A percentile compares a stretch with the other conserved stretches of the same genome.
Evolutionary conservation across 78 protist genomes (phyloP).

Genomic region (Dictyostelium purpureum): DNA sequence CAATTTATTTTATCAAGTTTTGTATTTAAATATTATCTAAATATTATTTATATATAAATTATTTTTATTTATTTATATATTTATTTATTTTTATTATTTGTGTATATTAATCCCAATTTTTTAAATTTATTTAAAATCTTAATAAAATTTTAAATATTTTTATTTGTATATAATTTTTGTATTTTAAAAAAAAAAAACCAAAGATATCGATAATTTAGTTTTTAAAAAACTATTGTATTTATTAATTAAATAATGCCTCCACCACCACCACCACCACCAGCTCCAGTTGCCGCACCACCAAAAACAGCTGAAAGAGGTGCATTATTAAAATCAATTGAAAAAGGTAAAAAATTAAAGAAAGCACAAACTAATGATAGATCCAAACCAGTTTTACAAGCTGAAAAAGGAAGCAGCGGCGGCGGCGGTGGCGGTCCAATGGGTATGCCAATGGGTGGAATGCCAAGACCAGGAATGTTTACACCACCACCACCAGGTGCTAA

Average conservation of each 20-base stretch:
- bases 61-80: too few relatives aligned
- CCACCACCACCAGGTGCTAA: neutral
- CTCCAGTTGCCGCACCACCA: constrained; percentile 62
- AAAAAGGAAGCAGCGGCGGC: constrained; percentile 14
- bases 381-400: constrained; percentile 40
- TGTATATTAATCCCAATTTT: too few relatives aligned
- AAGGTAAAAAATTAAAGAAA: constrained; percentile 70
- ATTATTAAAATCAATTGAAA: constrained; percentile 52
- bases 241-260: constrained; percentile 27
- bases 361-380: constrained; percentile 51
- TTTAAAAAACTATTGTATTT: neutral
- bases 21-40: too few relatives aligned
- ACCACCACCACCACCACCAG: constrained; percentile 63
- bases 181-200: neutral
- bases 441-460: constrained; percentile 22
- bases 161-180: neutral
- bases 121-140: neutral
- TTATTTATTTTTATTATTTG: too few relatives aligned
- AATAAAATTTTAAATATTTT: neutral
- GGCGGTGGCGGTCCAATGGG: constrained; percentile 46
- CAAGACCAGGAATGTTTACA: neutral
- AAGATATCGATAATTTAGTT: neutral
- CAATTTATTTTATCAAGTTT: too few relatives aligned
- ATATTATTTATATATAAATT: too few relatives aligned
- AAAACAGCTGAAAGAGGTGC: constrained; percentile 62